These are phyloP conservation scores for Moesziomyces antarcticus DNA, from an alignment of 1,284 basidiomycete species.

Conservation along the genomic window DNA sequence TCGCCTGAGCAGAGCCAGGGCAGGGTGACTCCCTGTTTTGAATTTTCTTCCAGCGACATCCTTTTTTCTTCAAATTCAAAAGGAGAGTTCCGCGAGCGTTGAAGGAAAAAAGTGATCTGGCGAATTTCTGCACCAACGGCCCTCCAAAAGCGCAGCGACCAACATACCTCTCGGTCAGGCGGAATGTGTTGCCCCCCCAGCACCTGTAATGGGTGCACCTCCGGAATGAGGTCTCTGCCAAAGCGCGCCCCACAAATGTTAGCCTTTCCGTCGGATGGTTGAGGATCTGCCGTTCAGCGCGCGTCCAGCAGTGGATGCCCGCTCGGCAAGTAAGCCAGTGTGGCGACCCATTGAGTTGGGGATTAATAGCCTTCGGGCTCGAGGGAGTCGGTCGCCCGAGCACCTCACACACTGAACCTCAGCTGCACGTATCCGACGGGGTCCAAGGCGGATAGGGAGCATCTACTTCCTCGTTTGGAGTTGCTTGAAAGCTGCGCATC, in stretches of 20 bases:
- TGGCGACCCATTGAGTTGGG: constrained; percentile 40
- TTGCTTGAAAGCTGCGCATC: constrained; percentile 56
- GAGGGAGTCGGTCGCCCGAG: constrained; percentile 57
- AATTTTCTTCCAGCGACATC: constrained; percentile 14
- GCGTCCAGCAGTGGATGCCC: constrained; percentile 51
- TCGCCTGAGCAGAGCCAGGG: no score
- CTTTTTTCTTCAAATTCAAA: no score
- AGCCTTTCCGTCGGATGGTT: constrained; percentile 55
- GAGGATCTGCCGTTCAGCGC: constrained; percentile 47
- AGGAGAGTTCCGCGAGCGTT: no score
- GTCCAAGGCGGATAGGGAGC: constrained; percentile 53
- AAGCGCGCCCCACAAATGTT: constrained; percentile 55
- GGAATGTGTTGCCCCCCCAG: neutral
- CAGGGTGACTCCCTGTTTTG: constrained; percentile 7
- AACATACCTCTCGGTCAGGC: no score
- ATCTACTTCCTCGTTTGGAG: constrained; percentile 26
- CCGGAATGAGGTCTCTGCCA: constrained; percentile 50
- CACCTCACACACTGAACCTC: constrained; percentile 55
- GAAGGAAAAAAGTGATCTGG: no score
- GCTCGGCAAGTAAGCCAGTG: constrained; percentile 53
- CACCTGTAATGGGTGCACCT: constrained; percentile 53
- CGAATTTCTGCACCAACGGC: no score
- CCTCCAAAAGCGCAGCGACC: no score
- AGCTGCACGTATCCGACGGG: constrained; percentile 55
- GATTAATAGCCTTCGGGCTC: constrained; percentile 45